Base-by-base conservation (phyloP, 225 moss, liverwort and hornwort genomes). In the Sphagnum tenellum region DNA sequence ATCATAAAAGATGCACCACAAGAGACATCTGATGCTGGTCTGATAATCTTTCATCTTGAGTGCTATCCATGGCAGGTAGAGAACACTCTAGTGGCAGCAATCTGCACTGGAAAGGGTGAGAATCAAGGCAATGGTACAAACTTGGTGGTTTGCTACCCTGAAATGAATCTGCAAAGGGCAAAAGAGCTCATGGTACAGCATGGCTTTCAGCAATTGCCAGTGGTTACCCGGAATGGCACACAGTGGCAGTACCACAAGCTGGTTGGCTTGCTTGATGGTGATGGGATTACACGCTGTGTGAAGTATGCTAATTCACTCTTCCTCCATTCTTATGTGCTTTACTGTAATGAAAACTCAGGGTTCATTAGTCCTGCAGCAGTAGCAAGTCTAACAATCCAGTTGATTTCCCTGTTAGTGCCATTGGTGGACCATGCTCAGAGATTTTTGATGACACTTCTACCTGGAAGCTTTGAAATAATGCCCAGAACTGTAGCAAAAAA, bases 181-280 rank as follows among this genome's bases (percentile, higher is more conserved):
- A 10, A 71, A 50, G 71, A 74, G 47, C 47, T 84, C 71, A 84
- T 84, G 84, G 50, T 58, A 67, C 75, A 52, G 11, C 73, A 55
- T 49, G 59, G 51, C 60, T 5, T 80, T 44, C 59, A 56, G 66
- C 81, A 81, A 65, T 67, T 85, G 64, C 81, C 84, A 56, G 78
- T 85, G 13, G 78, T 85, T 5, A 81, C 78, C 12, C 81, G 71
- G 0, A 12, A 73, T 62, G 81, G 84, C 46, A 78, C 73, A 65
- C 84, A 78, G 62, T 85, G 84, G 84, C 78, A 75, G 47, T 77
- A 75, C 58, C 75, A 78, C 53, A 81, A 81, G 65, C 77, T 85
- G n/a, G 81, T 85, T 44, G 84, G 84, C 0, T 63, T 85, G 3
- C n/a, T 85, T 7, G 61, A 78, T 62, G 14, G 53, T 0, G 62